Evolutionary conservation across 139 green algal genomes (phyloP).

Genomic region (Pedinophyceae sp.): DNA sequence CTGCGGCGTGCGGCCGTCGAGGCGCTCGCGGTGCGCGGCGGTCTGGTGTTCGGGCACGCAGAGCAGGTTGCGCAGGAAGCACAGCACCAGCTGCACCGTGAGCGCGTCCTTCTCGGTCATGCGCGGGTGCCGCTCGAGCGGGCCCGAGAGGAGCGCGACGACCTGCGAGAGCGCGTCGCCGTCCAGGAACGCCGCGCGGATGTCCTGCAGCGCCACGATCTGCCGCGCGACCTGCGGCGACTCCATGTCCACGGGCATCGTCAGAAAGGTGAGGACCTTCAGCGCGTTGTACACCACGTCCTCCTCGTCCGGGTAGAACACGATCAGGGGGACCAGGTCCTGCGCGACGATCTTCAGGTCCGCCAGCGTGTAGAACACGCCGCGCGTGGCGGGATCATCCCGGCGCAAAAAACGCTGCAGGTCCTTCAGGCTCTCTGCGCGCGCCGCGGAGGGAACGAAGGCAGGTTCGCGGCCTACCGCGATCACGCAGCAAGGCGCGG

Average conservation of each 20-base stretch:
- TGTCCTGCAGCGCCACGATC: slow-evolving; percentile 31
- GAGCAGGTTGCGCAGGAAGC: slow-evolving; percentile 75
- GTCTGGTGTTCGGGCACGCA: slow-evolving; percentile 36
- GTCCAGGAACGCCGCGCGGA: slow-evolving; percentile 38
- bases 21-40: too few species aligned
- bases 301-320: slow-evolving; percentile 46
- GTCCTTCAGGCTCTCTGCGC: slow-evolving; percentile 67
- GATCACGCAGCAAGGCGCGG: too few species aligned
- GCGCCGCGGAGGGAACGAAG: background rate
- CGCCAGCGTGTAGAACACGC: slow-evolving; percentile 61
- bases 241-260: slow-evolving; percentile 58
- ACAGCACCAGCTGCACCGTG: slow-evolving; percentile 70
- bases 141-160: slow-evolving; percentile 43
- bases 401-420: slow-evolving; percentile 73
- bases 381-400: slow-evolving; percentile 51
- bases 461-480: too few species aligned
- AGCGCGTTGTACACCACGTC: slow-evolving; percentile 64
- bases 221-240: too few species aligned
- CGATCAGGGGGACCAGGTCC: slow-evolving; percentile 73
- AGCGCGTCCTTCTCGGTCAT: slow-evolving; percentile 43
- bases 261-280: slow-evolving; percentile 82
- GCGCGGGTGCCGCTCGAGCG: slow-evolving; percentile 42
- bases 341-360: slow-evolving; percentile 29
- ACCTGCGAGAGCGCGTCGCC: slow-evolving; percentile 42
- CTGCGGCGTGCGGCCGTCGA: background rate